Percentiles rank a stretch among this genome's conserved stretches.
phyloP scores from a whole-genome alignment of 495 filamentous ascomycete species.

The Penicillium turbatum region DNA sequence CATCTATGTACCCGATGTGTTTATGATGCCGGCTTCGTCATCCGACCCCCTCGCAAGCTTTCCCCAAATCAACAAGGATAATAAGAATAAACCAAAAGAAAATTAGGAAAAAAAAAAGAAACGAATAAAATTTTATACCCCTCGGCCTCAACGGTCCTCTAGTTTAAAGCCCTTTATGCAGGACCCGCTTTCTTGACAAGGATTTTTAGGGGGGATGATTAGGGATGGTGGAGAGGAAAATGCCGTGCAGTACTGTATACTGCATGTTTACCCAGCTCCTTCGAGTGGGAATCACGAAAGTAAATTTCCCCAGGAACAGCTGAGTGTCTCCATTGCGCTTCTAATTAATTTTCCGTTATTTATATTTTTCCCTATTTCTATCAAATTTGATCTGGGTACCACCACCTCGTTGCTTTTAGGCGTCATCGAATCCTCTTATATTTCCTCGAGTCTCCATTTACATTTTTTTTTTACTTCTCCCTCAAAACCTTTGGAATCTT shows the following conservation, averaged over 20 bases:
- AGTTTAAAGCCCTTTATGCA: conserved; percentile 19
- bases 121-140: not conserved
- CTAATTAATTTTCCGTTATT: not conserved
- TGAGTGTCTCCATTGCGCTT: not conserved
- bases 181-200: conserved; percentile 26
- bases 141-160: conserved; percentile 16
- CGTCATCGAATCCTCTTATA: conserved; percentile 3
- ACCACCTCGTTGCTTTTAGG: conserved; percentile 5
- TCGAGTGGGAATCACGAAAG: conserved; percentile 15
- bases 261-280: conserved; percentile 13
- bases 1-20: conserved; percentile 31
- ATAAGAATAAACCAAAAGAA: not conserved
- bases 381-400: conserved; percentile 5
- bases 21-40: conserved; percentile 12
- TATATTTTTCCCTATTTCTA: not conserved
- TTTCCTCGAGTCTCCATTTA: not conserved
- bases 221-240: conserved; percentile 6
- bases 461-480: not conserved
- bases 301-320: conserved; percentile 2
- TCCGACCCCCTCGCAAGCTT: not conserved
- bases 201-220: conserved; percentile 6
- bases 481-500: not conserved
- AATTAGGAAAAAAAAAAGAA: not conserved
- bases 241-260: conserved; percentile 23
- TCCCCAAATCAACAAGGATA: too few species aligned